Percentiles rank a stretch among this genome's conserved stretches.
Evolutionary conservation across 2,329 filamentous ascomycete species (phyloP).

Genomic region (Xylariaceae sp.): DNA sequence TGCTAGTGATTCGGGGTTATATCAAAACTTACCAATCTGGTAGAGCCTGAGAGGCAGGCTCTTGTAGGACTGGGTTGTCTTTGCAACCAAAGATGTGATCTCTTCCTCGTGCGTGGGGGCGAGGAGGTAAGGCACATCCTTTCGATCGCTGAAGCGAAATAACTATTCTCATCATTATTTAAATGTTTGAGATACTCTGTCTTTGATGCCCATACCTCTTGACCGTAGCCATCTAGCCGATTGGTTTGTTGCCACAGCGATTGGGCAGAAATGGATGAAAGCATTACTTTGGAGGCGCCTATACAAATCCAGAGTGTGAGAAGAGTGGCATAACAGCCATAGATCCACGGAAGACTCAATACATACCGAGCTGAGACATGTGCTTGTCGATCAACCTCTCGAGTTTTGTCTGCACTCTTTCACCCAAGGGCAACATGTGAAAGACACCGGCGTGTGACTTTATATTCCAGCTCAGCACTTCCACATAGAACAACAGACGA

Average conservation of each 20-base stretch:
- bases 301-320: constrained; percentile 11
- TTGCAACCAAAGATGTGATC: constrained; percentile 75
- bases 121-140: constrained; percentile 66
- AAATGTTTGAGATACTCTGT: not conserved
- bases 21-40: constrained; percentile 65
- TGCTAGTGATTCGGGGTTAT: not conserved
- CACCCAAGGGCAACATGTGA: constrained; percentile 81
- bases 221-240: constrained; percentile 64
- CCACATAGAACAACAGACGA: not conserved
- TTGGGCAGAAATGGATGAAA: constrained; percentile 83
- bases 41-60: constrained; percentile 82
- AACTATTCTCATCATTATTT: constrained; percentile 49
- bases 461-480: constrained; percentile 10
- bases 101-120: constrained; percentile 96
- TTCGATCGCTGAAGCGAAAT: constrained; percentile 75
- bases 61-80: constrained; percentile 73
- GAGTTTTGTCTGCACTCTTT: constrained; percentile 82
- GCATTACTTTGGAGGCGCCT: constrained; percentile 49
- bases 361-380: constrained; percentile 68
- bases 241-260: constrained; percentile 78
- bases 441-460: constrained; percentile 82
- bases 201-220: constrained; percentile 53
- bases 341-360: not conserved
- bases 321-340: constrained; percentile 2
- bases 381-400: constrained; percentile 81